Conservation (phyloP, 768 basidiomycete species). For the Calocybe gangraenosa region DNA sequence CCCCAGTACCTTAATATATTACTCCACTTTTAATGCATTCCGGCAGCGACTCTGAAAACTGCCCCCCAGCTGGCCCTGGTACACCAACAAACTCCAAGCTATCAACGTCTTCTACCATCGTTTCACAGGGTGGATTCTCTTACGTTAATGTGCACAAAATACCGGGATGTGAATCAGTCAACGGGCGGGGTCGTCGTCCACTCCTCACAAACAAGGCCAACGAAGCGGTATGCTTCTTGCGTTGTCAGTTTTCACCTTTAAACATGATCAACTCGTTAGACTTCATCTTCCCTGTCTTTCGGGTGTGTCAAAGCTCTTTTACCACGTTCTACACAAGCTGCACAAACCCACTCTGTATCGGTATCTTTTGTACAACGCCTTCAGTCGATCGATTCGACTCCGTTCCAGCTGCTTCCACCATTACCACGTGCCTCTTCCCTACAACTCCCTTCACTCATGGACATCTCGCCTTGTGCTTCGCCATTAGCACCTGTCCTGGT, state of each 20-base stretch:
- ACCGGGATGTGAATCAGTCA: background rate
- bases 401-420: conserved; percentile 22
- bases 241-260: background rate
- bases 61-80: conserved; percentile 11
- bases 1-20: background rate
- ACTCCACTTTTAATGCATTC: conserved; percentile 3
- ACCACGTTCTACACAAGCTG: background rate
- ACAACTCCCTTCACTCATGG: conserved; percentile 33
- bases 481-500: conserved; percentile 4
- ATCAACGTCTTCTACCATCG: background rate
- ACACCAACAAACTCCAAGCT: background rate
- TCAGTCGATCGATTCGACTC: background rate
- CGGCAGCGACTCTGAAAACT: conserved; percentile 1
- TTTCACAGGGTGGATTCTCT: background rate
- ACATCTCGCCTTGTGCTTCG: conserved; percentile 19
- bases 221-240: conserved; percentile 2
- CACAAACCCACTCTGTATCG: background rate
- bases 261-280: background rate
- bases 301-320: conserved; percentile 4
- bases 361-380: background rate
- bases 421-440: conserved; percentile 33
- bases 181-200: background rate
- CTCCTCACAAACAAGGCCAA: conserved; percentile 5
- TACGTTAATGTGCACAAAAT: conserved; percentile 4
- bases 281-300: conserved; percentile 4